Evolutionary conservation across 768 basidiomycete species (phyloP).

Genomic region (Leccinum disarticulatum): DNA sequence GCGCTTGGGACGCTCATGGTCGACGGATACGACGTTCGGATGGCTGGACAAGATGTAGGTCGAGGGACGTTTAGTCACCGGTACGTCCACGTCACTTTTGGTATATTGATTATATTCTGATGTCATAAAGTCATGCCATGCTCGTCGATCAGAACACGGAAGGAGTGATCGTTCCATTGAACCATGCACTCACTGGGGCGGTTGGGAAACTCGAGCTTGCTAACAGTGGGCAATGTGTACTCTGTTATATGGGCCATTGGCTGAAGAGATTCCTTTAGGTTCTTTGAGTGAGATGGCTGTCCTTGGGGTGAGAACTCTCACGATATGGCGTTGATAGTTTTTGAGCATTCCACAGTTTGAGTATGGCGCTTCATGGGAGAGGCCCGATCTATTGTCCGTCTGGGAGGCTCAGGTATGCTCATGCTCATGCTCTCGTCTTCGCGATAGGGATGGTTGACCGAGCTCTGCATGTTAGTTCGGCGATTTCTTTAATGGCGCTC

Average conservation of each 20-base stretch:
- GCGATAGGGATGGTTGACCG: not conserved
- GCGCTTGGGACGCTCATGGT: conserved; percentile 86
- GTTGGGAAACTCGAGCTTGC: conserved; percentile 79
- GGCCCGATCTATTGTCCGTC: conserved; percentile 76
- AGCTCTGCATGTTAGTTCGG: conserved; percentile 57
- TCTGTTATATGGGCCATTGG: not conserved
- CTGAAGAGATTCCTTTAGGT: conserved; percentile 40
- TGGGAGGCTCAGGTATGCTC: conserved; percentile 86
- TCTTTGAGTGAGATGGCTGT: conserved; percentile 90
- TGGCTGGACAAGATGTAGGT: conserved; percentile 93
- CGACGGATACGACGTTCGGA: conserved; percentile 80
- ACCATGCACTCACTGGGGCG: conserved; percentile 54
- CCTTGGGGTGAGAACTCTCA: conserved; percentile 59
- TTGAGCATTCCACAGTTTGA: conserved; percentile 61
- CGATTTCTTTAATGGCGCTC: conserved; percentile 89
- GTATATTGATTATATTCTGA: not conserved
- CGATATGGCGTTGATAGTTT: not conserved
- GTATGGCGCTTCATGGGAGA: conserved; percentile 88
- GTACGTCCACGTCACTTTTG: conserved; percentile 26
- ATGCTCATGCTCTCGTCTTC: not conserved
- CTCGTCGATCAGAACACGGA: conserved; percentile 86
- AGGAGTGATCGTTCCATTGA: conserved; percentile 76
- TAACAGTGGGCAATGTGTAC: conserved; percentile 59
- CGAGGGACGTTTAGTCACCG: conserved; percentile 87
- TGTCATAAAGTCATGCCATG: conserved; percentile 73